Conservation (phyloP, 257 asterid genomes). For the Datura wrightii region DNA sequence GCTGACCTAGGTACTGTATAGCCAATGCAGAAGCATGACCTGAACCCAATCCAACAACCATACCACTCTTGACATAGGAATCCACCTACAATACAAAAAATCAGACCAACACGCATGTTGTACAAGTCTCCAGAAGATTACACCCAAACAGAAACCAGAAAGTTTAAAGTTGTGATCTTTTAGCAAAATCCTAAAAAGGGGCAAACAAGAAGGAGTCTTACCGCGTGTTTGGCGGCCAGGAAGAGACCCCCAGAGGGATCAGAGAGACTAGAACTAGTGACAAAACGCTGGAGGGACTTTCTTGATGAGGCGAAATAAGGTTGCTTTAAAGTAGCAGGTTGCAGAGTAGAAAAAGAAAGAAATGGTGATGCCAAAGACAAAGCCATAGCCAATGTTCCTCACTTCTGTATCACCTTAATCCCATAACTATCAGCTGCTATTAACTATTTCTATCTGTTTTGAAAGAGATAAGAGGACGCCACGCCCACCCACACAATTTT, state of each 20-base stretch:
- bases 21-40: conserved; percentile 74
- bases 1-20: conserved; percentile 72
- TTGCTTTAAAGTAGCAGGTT: background rate
- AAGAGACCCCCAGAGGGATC: conserved; percentile 41
- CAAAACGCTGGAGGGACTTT: conserved; percentile 38
- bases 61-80: conserved; percentile 70
- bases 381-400: background rate
- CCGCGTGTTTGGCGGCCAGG: conserved; percentile 72
- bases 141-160: conserved; percentile 15
- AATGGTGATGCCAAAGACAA: conserved; percentile 20
- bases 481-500: background rate
- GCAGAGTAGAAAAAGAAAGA: background rate
- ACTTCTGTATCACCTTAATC: background rate
- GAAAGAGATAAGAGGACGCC: conserved; percentile 25
- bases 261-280: conserved; percentile 49
- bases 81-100: conserved; percentile 61
- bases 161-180: background rate
- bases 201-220: conserved; percentile 27
- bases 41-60: conserved; percentile 76
- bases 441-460: background rate
- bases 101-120: conserved; percentile 21
- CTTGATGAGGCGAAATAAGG: conserved; percentile 23
- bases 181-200: background rate
- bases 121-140: background rate
- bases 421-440: conserved; percentile 1